Evolutionary conservation across 2,329 filamentous ascomycete genomes (phyloP).

Genomic region (Geosmithia flava): DNA sequence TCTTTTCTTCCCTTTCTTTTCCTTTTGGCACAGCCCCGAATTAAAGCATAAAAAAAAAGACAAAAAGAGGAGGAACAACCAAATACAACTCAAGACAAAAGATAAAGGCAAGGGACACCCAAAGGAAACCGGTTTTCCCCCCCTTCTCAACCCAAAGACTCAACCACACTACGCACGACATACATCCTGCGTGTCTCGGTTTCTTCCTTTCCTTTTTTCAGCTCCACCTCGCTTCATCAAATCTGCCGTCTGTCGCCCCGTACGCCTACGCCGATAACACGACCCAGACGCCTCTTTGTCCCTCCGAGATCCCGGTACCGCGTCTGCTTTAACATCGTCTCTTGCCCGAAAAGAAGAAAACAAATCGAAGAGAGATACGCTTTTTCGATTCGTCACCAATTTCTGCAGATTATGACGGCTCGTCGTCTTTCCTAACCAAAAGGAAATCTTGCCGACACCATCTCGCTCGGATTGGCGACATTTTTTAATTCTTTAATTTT

Average conservation of each 20-base stretch:
- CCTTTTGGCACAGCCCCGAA: too few relatives aligned
- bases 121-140: neutral
- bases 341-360: neutral
- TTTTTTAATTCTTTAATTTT: neutral
- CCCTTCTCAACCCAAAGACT: too few relatives aligned
- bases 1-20: neutral
- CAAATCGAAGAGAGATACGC: neutral
- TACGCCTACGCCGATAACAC: neutral
- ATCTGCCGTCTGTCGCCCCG: neutral
- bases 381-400: neutral
- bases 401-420: neutral
- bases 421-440: neutral
- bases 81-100: neutral
- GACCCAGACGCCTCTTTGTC: neutral
- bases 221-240: neutral
- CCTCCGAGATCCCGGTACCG: neutral
- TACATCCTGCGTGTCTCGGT: neutral
- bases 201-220: neutral
- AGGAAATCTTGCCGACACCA: neutral
- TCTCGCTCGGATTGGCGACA: neutral
- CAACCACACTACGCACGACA: neutral
- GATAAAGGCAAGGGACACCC: neutral
- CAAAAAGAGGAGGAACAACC: neutral
- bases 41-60: neutral
- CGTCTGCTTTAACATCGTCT: neutral